Conservation (phyloP, 208 protist genomes). For the Acanthamoeba castellanii region DNA sequence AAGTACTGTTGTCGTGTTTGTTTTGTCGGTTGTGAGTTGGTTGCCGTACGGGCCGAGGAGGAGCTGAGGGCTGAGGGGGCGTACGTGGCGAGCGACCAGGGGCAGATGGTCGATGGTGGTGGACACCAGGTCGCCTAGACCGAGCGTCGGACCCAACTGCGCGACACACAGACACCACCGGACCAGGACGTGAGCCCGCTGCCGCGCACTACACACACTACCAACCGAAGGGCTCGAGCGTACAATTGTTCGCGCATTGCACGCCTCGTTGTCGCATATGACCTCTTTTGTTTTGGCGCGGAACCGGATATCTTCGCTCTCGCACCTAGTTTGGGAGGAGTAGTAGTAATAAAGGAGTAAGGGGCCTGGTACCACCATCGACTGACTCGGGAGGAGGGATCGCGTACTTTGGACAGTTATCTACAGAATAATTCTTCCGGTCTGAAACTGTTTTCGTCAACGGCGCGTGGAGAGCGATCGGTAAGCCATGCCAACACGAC, state of each 20-base stretch:
- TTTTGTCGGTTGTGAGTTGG: no score
- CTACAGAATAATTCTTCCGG: constrained; percentile 60
- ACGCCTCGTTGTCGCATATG: constrained; percentile 39
- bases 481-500: neutral
- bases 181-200: no score
- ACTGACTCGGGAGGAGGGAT: no score
- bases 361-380: no score
- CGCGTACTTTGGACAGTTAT: constrained; percentile 23
- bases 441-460: constrained; percentile 46
- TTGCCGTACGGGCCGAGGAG: no score
- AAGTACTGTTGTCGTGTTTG: no score
- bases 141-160: neutral
- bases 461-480: no score
- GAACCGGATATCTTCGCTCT: constrained; percentile 45
- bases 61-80: no score
- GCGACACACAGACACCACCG: neutral
- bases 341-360: neutral
- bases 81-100: constrained; percentile 9
- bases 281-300: constrained; percentile 28
- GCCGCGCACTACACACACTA: neutral
- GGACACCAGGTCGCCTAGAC: neutral
- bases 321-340: neutral
- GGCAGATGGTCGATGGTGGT: constrained; percentile 19
- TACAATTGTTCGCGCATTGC: constrained; percentile 46
- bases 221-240: neutral